Evolutionary conservation across 2,329 filamentous ascomycete genomes (phyloP), one percentile per base, ranked within the genome.

Genomic region (Colletotrichum filicis): DNA sequence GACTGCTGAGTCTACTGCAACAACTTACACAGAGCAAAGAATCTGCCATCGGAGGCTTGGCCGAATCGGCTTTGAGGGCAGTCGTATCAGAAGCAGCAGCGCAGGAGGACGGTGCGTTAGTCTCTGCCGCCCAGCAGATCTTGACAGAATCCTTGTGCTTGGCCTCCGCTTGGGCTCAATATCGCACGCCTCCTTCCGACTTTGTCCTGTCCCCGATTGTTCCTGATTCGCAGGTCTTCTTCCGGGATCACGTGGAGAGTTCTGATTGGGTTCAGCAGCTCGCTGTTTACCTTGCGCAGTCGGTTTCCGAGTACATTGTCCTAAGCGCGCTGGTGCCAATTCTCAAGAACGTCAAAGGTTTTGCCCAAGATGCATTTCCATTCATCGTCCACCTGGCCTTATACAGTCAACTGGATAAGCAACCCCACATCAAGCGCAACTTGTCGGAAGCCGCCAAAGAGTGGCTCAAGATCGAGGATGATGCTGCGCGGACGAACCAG

Each of bases 341-440:
- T 52, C 84, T 98, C 5, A 82, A 85, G 14, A 87, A 88, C 14
- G 90, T 96, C 30, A 87, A 90, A 53, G 89, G 90, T 0, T 91
- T 98, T 78, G 93, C 95, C 0, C 89, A 92, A 73, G 89, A 91
- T 55, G 86, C 94, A 0, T 92, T 98, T 62, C 95, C 95, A 0
- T 97, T 94, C 76, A 89, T 98, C 66, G 85, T 97, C 3, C 97
- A 99, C 81, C 86, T 98, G 55, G 91, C 95, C 19, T 86, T 99
- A 0, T 85, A 91, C 1, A 88, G 90, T 53, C 92, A 96, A 77
- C 82, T 89, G n/a, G 88, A 92, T 32, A 86, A 87, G 52, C 88
- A 91, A 32, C 88, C 91, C 74, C 83, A 82, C 1, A 83, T 91
- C 37, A 93, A 92, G 68, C 86, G 88, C 8, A 83, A 84, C 8